These are phyloP conservation scores for Globisporangium yorkense DNA, from an alignment of 352 stramenopile species.

Conservation along the genomic window DNA sequence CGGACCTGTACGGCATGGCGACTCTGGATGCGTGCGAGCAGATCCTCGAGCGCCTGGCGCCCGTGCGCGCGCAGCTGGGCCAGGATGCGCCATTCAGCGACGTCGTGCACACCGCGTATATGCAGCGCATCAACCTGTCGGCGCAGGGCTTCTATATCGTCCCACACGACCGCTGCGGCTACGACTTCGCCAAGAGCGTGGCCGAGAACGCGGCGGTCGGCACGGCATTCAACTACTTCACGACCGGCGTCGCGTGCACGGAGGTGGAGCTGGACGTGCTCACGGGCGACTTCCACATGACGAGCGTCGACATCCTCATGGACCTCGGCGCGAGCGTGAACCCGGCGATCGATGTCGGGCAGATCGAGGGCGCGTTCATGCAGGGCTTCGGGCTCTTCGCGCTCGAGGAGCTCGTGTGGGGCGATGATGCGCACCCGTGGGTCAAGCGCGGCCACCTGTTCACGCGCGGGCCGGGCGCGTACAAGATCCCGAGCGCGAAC, in stretches of 20 bases:
- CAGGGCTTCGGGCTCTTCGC: constrained; percentile 94
- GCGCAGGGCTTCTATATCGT: constrained; percentile 96
- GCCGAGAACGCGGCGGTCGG: constrained; percentile 87
- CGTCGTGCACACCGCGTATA: constrained; percentile 87
- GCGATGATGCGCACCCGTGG: constrained; percentile 92
- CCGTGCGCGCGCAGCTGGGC: constrained; percentile 73
- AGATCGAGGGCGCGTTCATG: constrained; percentile 97
- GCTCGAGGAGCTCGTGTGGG: constrained; percentile 94
- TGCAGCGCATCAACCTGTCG: constrained; percentile 91
- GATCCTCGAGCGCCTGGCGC: constrained; percentile 88
- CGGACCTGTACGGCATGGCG: constrained; percentile 96
- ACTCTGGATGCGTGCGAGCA: constrained; percentile 95
- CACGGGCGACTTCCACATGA: constrained; percentile 90
- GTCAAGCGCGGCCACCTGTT: constrained; percentile 90
- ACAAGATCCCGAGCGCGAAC: constrained; percentile 97
- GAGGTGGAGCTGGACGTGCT: constrained; percentile 95
- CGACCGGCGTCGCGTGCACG: constrained; percentile 89
- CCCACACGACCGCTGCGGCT: constrained; percentile 88
- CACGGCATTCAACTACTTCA: constrained; percentile 95
- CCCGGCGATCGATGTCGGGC: constrained; percentile 95
- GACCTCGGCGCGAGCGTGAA: constrained; percentile 95
- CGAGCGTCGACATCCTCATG: constrained; percentile 84
- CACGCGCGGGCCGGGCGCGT: constrained; percentile 92
- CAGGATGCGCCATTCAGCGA: constrained; percentile 71
- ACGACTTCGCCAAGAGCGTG: constrained; percentile 88